phyloP scores from a whole-genome alignment of 116 monocot species.

The Cymodocea nodosa region DNA sequence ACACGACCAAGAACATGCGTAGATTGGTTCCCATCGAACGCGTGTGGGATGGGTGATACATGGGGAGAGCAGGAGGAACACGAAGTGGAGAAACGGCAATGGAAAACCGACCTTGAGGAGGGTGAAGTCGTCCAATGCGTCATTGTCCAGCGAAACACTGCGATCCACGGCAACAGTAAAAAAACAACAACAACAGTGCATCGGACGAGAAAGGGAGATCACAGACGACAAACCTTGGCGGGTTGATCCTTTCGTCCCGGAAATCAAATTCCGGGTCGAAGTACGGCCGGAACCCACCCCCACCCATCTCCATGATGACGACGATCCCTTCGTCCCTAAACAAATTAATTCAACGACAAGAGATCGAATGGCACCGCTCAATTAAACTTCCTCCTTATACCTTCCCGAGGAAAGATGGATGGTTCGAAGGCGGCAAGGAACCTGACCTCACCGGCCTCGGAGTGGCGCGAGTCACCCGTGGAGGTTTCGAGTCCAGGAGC shows the following conservation, averaged over 20 bases:
- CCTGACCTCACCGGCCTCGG: no score
- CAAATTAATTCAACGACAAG: background rate
- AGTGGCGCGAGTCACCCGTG: background rate
- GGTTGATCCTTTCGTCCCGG: slow-evolving; percentile 13
- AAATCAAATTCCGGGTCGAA: slow-evolving; percentile 38
- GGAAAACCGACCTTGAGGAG: background rate
- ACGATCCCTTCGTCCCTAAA: background rate
- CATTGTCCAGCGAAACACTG: background rate
- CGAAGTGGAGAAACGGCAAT: background rate
- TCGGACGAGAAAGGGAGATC: background rate
- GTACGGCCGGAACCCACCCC: slow-evolving; percentile 12
- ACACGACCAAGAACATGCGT: no score
- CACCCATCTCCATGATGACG: background rate
- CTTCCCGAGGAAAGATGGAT: no score
- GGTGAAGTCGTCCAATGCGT: background rate
- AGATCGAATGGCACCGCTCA: background rate
- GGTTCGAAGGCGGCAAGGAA: no score
- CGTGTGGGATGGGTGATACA: no score
- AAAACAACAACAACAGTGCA: no score
- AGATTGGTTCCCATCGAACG: no score
- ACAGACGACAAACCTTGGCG: slow-evolving; percentile 13
- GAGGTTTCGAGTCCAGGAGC: background rate
- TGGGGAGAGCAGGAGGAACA: no score
- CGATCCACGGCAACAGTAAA: background rate
- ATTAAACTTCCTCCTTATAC: no score